Evolutionary conservation across 2,329 filamentous ascomycete species (phyloP).

Genomic region (Dactylellina haptotyla): DNA sequence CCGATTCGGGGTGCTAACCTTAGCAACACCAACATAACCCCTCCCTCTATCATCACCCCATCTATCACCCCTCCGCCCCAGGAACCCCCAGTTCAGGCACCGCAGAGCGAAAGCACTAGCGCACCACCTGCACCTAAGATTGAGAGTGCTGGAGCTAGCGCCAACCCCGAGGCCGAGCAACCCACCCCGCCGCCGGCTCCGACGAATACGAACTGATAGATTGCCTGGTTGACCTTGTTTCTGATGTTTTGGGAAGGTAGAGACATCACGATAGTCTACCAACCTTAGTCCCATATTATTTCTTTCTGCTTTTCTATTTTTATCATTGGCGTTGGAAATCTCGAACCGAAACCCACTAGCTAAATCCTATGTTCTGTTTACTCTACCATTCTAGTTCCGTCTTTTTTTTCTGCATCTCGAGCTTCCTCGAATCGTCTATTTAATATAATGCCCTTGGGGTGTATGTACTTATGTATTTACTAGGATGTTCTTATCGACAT

Average conservation of each 20-base stretch:
- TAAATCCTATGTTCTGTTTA: constrained; percentile 9
- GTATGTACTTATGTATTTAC: constrained; percentile 10
- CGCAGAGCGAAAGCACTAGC: neutral
- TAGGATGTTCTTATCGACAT: constrained; percentile 22
- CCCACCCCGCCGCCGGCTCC: constrained; percentile 31
- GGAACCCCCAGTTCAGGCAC: neutral
- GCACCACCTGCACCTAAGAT: neutral
- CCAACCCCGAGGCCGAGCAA: neutral
- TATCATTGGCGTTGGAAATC: constrained; percentile 9
- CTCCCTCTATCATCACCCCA: neutral
- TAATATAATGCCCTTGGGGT: constrained; percentile 26
- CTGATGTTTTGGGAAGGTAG: constrained; percentile 24
- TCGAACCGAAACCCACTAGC: constrained; percentile 3
- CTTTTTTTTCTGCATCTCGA: constrained; percentile 7
- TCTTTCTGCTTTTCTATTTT: constrained; percentile 3
- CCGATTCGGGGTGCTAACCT: neutral
- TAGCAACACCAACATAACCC: constrained; percentile 5
- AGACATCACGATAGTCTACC: neutral
- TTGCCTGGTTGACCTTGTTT: constrained; percentile 1
- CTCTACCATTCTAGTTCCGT: neutral
- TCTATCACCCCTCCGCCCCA: constrained; percentile 8
- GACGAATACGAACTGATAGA: constrained; percentile 35
- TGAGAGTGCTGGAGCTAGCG: constrained; percentile 3
- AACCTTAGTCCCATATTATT: neutral
- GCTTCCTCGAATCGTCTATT: too few species aligned